A percentile compares a stretch with the other conserved stretches of the same genome.
These are phyloP conservation scores for Ophiorrhiza pumila DNA, from an alignment of 257 asterid species.

Conservation along the genomic window DNA sequence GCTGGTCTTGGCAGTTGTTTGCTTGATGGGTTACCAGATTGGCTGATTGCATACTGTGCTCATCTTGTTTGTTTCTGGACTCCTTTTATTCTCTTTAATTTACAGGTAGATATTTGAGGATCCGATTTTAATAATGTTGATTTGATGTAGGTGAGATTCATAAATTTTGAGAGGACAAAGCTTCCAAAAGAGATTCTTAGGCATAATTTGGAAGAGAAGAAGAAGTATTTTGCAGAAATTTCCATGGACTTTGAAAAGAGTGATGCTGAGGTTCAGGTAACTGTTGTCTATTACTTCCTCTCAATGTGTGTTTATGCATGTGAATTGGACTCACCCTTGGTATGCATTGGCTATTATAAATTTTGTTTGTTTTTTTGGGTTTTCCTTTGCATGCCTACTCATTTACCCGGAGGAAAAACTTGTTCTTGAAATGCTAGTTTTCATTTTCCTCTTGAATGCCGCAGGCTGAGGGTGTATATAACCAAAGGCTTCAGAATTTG, in stretches of 20 bases:
- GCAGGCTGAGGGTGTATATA: conserved; percentile 97
- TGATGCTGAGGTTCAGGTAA: conserved; percentile 97
- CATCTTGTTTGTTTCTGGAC: conserved; percentile 58
- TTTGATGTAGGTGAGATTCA: conserved; percentile 83
- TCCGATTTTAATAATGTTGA: conserved; percentile 21
- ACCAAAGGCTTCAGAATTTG: conserved; percentile 94
- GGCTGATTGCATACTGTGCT: conserved; percentile 94
- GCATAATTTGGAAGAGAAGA: conserved; percentile 91
- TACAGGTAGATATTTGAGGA: not conserved
- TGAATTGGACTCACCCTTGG: not conserved
- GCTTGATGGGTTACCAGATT: conserved; percentile 96
- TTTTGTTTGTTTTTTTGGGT: not conserved
- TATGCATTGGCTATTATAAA: not conserved
- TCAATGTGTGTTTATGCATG: not conserved
- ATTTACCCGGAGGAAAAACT: not conserved
- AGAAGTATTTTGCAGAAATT: conserved; percentile 77
- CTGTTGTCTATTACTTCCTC: conserved; percentile 6
- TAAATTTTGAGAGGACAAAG: conserved; percentile 88
- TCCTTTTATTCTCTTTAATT: conserved; percentile 9
- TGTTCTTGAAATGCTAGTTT: not conserved
- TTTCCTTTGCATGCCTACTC: not conserved
- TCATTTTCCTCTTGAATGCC: conserved; percentile 25
- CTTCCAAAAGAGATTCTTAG: conserved; percentile 80
- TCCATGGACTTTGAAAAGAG: conserved; percentile 78
- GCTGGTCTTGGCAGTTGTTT: conserved; percentile 99